Percentiles rank a stretch among this genome's conserved stretches.
Evolutionary conservation across 345 rosid species (phyloP).

Genomic region (Sapria himalayana): DNA sequence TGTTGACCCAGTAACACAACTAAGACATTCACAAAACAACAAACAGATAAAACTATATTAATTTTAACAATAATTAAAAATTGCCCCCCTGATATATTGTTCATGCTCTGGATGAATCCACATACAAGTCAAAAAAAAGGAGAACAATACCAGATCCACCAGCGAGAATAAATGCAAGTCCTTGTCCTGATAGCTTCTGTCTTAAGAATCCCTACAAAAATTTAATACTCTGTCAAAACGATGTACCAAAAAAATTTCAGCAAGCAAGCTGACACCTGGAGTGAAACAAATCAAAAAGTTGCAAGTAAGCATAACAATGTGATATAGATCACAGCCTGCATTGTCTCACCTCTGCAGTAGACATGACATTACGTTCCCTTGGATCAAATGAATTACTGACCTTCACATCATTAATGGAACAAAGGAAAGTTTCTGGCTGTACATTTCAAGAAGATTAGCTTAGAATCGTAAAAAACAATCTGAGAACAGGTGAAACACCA

Average conservation of each 20-base stretch:
- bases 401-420: constrained; percentile 83
- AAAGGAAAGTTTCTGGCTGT: constrained; percentile 99
- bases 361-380: constrained; percentile 47
- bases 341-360: constrained; percentile 53
- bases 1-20: too few species aligned
- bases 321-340: constrained; percentile 1
- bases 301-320: background rate
- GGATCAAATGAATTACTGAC: constrained; percentile 52
- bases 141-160: constrained; percentile 88
- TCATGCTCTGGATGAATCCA: too few species aligned
- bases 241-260: background rate
- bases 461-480: constrained; percentile 27
- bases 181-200: constrained; percentile 79
- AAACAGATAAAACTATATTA: too few species aligned
- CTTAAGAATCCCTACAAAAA: constrained; percentile 81
- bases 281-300: constrained; percentile 1
- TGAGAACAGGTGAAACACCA: too few species aligned
- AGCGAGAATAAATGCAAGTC: constrained; percentile 79
- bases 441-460: too few species aligned
- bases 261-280: constrained; percentile 5
- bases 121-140: background rate
- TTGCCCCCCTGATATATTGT: too few species aligned
- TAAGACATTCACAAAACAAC: too few species aligned
- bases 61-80: too few species aligned
- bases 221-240: too few species aligned